A percentile compares a stretch with the other conserved stretches of the same genome.
Evolutionary conservation across 176 grass and related monocot genomes (phyloP).

Genomic region (Carex kokanica): DNA sequence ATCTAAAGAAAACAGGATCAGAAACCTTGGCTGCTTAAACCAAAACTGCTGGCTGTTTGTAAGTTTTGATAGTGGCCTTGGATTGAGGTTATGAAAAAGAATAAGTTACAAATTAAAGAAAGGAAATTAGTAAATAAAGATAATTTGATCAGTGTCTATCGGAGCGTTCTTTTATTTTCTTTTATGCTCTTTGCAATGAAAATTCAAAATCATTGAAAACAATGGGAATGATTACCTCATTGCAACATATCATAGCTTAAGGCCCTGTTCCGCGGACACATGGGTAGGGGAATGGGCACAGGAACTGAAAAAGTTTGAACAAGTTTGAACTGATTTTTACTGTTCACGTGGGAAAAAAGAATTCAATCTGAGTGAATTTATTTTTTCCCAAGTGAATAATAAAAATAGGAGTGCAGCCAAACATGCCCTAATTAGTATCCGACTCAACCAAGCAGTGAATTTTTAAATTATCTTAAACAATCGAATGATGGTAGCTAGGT

Average conservation of each 20-base stretch:
- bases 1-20: neutral
- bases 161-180: neutral
- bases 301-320: no score
- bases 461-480: neutral
- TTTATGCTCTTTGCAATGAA: neutral
- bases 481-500: neutral
- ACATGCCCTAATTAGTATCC: neutral
- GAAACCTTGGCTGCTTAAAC: neutral
- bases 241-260: neutral
- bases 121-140: neutral
- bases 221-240: neutral
- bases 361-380: no score
- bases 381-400: no score
- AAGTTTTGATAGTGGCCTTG: neutral
- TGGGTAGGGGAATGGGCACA: no score
- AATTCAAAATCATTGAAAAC: neutral
- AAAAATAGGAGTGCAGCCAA: no score
- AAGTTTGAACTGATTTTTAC: no score
- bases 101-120: neutral
- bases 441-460: neutral
- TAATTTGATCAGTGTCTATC: neutral
- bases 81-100: neutral
- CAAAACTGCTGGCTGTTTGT: constrained; percentile 12
- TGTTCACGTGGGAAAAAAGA: no score
- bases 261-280: no score